Evolutionary conservation across 2,329 filamentous ascomycete genomes (phyloP).

Genomic region (Metarhizium album): DNA sequence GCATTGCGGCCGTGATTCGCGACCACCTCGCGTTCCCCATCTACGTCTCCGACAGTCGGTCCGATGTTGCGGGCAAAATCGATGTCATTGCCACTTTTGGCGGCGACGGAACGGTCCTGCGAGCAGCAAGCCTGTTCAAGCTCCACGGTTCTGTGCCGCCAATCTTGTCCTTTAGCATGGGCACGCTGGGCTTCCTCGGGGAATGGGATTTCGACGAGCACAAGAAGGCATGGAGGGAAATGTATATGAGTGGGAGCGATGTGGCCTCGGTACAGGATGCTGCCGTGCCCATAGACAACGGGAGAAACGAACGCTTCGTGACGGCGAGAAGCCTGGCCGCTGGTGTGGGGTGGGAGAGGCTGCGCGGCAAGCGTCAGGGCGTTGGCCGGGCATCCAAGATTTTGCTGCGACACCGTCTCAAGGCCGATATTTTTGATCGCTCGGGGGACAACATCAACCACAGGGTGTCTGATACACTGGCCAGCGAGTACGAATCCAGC

Average conservation of each 20-base stretch:
- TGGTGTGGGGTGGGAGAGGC: slow-evolving; percentile 52
- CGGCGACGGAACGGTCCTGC: slow-evolving; percentile 50
- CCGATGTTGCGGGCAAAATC: slow-evolving; percentile 62
- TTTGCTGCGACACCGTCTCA: slow-evolving; percentile 74
- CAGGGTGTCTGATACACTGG: slow-evolving; percentile 33
- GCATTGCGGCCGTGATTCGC: slow-evolving; percentile 63
- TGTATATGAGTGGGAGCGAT: slow-evolving; percentile 67
- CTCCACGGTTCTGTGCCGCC: slow-evolving; percentile 74
- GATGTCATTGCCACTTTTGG: slow-evolving; percentile 86
- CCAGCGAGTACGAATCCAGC: slow-evolving; percentile 32
- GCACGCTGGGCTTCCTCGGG: slow-evolving; percentile 84
- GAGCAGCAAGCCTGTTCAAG: slow-evolving; percentile 50
- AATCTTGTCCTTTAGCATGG: slow-evolving; percentile 92
- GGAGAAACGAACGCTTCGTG: slow-evolving; percentile 8
- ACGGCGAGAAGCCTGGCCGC: slow-evolving; percentile 1
- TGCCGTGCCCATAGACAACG: slow-evolving; percentile 21
- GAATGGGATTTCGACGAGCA: slow-evolving; percentile 95
- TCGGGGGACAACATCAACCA: slow-evolving; percentile 50
- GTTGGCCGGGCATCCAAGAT: slow-evolving; percentile 64
- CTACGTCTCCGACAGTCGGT: slow-evolving; percentile 43
- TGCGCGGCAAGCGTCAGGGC: slow-evolving; percentile 75
- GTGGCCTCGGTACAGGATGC: slow-evolving; percentile 34
- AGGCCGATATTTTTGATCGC: slow-evolving; percentile 72
- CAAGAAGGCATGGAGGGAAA: slow-evolving; percentile 83
- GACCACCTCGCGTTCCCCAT: slow-evolving; percentile 61